A percentile compares a stretch with the other conserved stretches of the same genome.
These are phyloP conservation scores for Cyberlindnera galapagoensis DNA, from an alignment of 805 yeast genomes.

Conservation along the genomic window DNA sequence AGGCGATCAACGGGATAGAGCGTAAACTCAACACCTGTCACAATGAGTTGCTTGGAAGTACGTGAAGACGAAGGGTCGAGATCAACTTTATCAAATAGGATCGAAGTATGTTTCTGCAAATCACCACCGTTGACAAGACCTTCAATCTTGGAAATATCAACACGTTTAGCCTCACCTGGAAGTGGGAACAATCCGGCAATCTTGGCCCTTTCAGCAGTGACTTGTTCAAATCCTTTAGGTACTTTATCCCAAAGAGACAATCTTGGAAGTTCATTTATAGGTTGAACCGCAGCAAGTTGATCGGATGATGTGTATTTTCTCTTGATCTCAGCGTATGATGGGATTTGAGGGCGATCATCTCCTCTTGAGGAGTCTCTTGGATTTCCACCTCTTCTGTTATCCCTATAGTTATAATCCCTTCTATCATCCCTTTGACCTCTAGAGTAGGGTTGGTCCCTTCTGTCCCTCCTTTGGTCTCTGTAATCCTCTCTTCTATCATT, in stretches of 20 bases:
- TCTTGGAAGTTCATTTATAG: constrained; percentile 47
- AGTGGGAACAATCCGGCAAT: constrained; percentile 71
- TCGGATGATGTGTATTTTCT: constrained; percentile 7
- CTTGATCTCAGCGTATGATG: constrained; percentile 4
- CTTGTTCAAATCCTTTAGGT: constrained; percentile 68
- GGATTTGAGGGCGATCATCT: constrained; percentile 3
- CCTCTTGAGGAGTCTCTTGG: constrained; percentile 7
- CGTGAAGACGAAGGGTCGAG: constrained; percentile 24
- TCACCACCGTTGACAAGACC: constrained; percentile 27
- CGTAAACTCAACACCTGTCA: constrained; percentile 26
- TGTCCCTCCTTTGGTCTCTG: constrained; percentile 5
- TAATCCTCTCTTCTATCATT: too few species aligned
- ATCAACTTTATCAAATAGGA: constrained; percentile 28
- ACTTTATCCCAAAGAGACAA: constrained; percentile 62
- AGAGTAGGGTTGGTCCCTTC: constrained; percentile 2
- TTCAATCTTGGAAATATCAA: constrained; percentile 27
- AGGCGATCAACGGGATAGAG: constrained; percentile 30
- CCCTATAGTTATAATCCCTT: constrained; percentile 3
- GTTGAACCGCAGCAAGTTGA: constrained; percentile 33
- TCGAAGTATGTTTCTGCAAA: constrained; percentile 24
- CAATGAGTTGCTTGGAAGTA: constrained; percentile 22
- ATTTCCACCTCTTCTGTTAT: constrained; percentile 6
- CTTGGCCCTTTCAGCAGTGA: constrained; percentile 72
- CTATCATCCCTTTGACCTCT: constrained; percentile 5
- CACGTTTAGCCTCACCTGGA: constrained; percentile 51